Evolutionary conservation across 805 yeast species (phyloP).

Genomic region (Myxozyma sirexii): DNA sequence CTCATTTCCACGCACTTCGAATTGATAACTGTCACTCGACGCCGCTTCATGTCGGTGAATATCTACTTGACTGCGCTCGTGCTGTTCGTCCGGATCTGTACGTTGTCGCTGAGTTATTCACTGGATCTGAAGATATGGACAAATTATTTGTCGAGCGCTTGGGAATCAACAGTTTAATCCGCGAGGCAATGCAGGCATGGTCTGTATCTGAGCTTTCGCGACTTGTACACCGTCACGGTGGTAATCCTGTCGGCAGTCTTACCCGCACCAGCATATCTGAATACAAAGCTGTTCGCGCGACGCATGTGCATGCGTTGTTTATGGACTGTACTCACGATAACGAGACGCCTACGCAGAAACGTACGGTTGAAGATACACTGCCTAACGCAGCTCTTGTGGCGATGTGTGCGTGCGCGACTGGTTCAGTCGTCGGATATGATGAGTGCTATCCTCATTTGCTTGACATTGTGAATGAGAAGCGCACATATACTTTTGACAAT

Average conservation of each 20-base stretch:
- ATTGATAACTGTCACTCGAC: conserved; percentile 97
- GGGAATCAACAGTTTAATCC: conserved; percentile 82
- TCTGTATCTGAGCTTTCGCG: conserved; percentile 82
- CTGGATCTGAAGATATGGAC: conserved; percentile 91
- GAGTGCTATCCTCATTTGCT: conserved; percentile 83
- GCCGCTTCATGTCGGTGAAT: conserved; percentile 92
- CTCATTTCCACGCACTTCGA: conserved; percentile 80
- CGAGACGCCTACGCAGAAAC: conserved; percentile 82
- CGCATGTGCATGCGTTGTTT: conserved; percentile 88
- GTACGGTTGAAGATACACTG: conserved; percentile 91
- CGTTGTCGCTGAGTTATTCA: conserved; percentile 90
- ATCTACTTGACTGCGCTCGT: conserved; percentile 84
- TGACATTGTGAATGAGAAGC: conserved; percentile 75
- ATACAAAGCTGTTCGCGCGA: conserved; percentile 55
- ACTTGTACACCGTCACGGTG: conserved; percentile 89
- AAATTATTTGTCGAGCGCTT: conserved; percentile 85
- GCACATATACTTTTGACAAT: conserved; percentile 54
- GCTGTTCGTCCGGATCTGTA: conserved; percentile 79
- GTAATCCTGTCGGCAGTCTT: conserved; percentile 91
- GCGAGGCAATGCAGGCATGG: conserved; percentile 98
- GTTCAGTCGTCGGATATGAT: conserved; percentile 92
- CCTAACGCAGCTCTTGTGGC: conserved; percentile 95
- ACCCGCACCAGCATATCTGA: conserved; percentile 47
- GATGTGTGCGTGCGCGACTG: conserved; percentile 89
- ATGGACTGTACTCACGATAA: conserved; percentile 99